Conservation (phyloP, 495 filamentous ascomycete species). For the Chaetomidium leptoderma region DNA sequence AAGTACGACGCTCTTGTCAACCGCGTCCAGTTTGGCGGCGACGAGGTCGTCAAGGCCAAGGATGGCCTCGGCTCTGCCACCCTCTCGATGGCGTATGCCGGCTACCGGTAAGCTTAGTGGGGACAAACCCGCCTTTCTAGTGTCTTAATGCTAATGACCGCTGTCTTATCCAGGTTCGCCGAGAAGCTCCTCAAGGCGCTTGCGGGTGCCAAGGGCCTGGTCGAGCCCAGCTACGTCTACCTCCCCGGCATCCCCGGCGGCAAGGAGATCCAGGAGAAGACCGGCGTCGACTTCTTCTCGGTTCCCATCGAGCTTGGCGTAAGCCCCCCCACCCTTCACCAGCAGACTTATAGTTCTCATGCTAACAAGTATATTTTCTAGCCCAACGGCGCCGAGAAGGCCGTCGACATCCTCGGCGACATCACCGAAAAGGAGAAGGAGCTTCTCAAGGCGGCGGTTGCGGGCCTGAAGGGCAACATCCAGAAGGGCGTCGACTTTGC, state of each 20-base stretch:
- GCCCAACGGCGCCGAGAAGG: slow-evolving; percentile 79
- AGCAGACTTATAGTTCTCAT: slow-evolving; percentile 1
- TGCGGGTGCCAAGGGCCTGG: slow-evolving; percentile 82
- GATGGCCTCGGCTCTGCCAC: slow-evolving; percentile 92
- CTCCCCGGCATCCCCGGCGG: slow-evolving; percentile 85
- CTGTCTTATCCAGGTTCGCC: slow-evolving; percentile 70
- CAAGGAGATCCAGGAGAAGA: slow-evolving; percentile 72
- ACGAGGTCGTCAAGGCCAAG: slow-evolving; percentile 98
- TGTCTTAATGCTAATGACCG: slow-evolving; percentile 32
- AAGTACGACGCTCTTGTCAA: slow-evolving; percentile 83
- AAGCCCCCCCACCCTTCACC: slow-evolving; percentile 38
- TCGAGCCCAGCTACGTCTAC: slow-evolving; percentile 94
- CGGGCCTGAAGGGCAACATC: slow-evolving; percentile 85
- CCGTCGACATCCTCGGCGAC: slow-evolving; percentile 66
- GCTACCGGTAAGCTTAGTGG: slow-evolving; percentile 64
- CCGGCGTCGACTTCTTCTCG: slow-evolving; percentile 90
- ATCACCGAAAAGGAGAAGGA: slow-evolving; percentile 80
- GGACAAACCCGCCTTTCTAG: too few relatives aligned
- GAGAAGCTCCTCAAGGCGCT: slow-evolving; percentile 86
- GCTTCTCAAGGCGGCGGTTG: slow-evolving; percentile 68
- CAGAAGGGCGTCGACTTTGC: slow-evolving; percentile 85
- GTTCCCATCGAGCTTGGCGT: slow-evolving; percentile 92
- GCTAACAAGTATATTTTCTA: slow-evolving; percentile 44
- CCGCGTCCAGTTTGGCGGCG: slow-evolving; percentile 96
- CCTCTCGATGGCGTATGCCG: slow-evolving; percentile 95